Evolutionary conservation across 768 basidiomycete species (phyloP), one percentile per base, ranked within the genome.

Genomic region (Zangia roseola): DNA sequence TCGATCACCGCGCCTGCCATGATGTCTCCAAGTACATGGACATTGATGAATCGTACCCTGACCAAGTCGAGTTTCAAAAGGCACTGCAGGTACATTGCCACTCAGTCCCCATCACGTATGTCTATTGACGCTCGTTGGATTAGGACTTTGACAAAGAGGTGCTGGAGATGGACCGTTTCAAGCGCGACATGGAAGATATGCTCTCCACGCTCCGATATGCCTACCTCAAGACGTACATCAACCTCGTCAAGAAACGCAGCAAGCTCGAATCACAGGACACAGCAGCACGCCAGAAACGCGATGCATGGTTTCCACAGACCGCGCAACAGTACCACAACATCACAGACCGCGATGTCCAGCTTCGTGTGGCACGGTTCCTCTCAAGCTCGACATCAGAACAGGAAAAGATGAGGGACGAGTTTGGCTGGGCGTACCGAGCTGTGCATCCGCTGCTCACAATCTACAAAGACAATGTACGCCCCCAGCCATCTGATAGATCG

Each of bases 361-460:
- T 77, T n/a, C 74, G 81, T 2, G 69, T 75, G 9, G 81, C 36
- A 19, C 67, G 69, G 40, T 82, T 80, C 56, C 63, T 84, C 25
- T 39, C 48, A 20, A 30, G 50, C 6, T 46, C 63, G 26, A 41
- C 45, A 9, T 21, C 41, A 6, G 68, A 64, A 28, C 69, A 74
- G 52, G 82, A 84, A 45, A 74, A 52, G 56, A 76, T 79, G 71
- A 56, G 75, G 60, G 56, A 52, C 24, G 71, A 80, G 44, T 83
- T 69, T 58, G 65, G 69, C 1, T 85, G 83, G 83, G 71, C 73
- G 0, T 80, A 69, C 66, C 69, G 74, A 34, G 75, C 77, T 45
- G 75, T 77, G 17, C 55, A 68, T 13, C 72, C 78, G 3, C 67
- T 84, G 36, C 52, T 67, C 31, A 61, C 70, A 0, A 62, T 64